A percentile compares a stretch with the other conserved stretches of the same genome.
Conservation (phyloP, 129 eudicot species). For the Flaveria robusta region DNA sequence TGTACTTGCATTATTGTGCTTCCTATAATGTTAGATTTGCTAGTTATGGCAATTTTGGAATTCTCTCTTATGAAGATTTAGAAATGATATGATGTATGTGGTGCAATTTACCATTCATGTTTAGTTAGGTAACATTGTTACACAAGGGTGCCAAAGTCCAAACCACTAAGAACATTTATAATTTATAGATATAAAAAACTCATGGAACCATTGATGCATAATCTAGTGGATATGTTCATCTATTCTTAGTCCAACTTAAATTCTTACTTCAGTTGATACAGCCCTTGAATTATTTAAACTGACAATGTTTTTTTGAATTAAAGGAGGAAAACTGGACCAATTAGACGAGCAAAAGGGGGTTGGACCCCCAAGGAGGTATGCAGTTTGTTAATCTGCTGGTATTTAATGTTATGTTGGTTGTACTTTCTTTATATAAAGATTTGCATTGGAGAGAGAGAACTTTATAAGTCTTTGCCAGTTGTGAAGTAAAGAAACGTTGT, state of each 20-base stretch:
- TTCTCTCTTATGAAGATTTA: not conserved
- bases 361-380: conserved; percentile 99
- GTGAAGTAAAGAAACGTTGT: not conserved
- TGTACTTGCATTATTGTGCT: conserved; percentile 20
- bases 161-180: conserved; percentile 10
- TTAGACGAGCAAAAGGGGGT: conserved; percentile 96
- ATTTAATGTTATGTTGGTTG: not conserved
- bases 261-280: conserved; percentile 4
- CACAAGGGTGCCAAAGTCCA: not conserved
- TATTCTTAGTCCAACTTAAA: conserved; percentile 1
- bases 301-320: conserved; percentile 30
- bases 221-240: not conserved
- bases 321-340: conserved; percentile 93
- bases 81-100: conserved; percentile 15
- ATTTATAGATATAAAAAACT: not conserved
- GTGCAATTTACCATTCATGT: conserved; percentile 21
- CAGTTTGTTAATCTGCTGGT: conserved; percentile 4
- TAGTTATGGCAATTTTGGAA: conserved; percentile 20
- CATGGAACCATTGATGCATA: not conserved
- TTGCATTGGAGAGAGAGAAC: not conserved
- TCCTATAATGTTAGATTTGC: not conserved
- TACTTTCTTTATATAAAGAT: not conserved
- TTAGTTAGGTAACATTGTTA: conserved; percentile 22
- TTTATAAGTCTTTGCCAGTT: not conserved
- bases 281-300: conserved; percentile 5